Base-by-base conservation (phyloP, 768 basidiomycete species). In the Auricularia sp. region DNA sequence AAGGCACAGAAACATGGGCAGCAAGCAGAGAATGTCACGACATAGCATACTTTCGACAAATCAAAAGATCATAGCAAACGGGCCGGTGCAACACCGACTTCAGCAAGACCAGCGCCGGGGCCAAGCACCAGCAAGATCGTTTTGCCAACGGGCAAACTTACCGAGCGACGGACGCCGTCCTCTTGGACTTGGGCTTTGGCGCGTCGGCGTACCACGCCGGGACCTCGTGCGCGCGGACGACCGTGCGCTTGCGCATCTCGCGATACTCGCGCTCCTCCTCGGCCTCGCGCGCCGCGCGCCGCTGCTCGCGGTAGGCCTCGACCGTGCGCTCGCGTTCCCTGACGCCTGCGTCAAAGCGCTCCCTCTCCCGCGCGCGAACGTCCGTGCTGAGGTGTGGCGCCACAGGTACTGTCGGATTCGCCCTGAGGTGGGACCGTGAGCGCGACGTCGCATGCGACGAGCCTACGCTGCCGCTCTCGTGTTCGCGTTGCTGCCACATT, bases 171-270 rank as follows among this genome's bases (percentile, higher is more conserved):
- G 47, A 51, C 47, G 21, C 47, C 14, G 47, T 74, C 71, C 77
- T 83, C 81, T 80, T 88, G 8, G 39, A 8, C 39, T 42, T 42
- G 39, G 39, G 87, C 29, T 29, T 29, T 68, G 87, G 87, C 72
- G 81, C 84, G 53, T 81, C 80, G 68, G 81, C 84, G 69, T 91
- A 91, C 89, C 89, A 91, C 67, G 84, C 86, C 11, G 89, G 89
- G 33, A 91, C 80, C 69, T 83, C 83, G 71, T 90, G 80, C 58
- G 89, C 89, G 73, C 78, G 83, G 29, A 87, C 86, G 58, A 91
- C 75, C 18, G 86, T 81, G 67, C 77, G 80, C 77, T 79, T 82
- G 71, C 89, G 76, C 70, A 87, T 66, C 75, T 85, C 87, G 71
- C 72, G 79, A 65, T 88, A 72, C 75, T 84, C 85, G 72, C 72